Conservation (phyloP, 2,329 filamentous ascomycete species). For the Akanthomyces dipterigenus region DNA sequence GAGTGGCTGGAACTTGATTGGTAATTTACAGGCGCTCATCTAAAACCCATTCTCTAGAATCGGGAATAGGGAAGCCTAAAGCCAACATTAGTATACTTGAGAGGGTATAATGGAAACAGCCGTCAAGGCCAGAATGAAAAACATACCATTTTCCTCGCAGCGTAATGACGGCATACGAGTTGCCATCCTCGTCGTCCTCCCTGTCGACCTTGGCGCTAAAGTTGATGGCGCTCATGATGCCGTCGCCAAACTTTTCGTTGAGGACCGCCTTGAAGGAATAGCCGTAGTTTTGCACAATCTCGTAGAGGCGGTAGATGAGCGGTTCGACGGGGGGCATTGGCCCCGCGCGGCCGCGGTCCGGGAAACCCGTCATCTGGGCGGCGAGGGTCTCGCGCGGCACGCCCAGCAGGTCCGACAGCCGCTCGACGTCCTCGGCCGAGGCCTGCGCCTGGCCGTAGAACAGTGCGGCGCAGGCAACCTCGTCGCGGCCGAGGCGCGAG, state of each 20-base stretch:
- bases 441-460: conserved; percentile 86
- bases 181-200: conserved; percentile 65
- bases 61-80: not conserved
- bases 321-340: conserved; percentile 33
- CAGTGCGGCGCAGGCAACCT: conserved; percentile 78
- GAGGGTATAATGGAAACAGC: not conserved
- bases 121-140: not conserved
- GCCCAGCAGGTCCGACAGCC: conserved; percentile 58
- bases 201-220: conserved; percentile 91
- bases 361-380: conserved; percentile 62
- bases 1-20: not conserved
- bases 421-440: conserved; percentile 58
- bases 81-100: not conserved
- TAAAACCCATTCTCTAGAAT: not conserved
- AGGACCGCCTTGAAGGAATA: conserved; percentile 92
- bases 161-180: not conserved
- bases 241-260: conserved; percentile 91
- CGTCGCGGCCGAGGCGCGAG: conserved; percentile 64
- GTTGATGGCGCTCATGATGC: conserved; percentile 93
- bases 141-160: not conserved
- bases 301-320: conserved; percentile 78
- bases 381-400: conserved; percentile 52
- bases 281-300: conserved; percentile 95
- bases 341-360: conserved; percentile 65
- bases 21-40: not conserved